Percentiles rank a stretch among this genome's conserved stretches.
Evolutionary conservation across 805 yeast species (phyloP).

Genomic region (Yarrowia bubula): DNA sequence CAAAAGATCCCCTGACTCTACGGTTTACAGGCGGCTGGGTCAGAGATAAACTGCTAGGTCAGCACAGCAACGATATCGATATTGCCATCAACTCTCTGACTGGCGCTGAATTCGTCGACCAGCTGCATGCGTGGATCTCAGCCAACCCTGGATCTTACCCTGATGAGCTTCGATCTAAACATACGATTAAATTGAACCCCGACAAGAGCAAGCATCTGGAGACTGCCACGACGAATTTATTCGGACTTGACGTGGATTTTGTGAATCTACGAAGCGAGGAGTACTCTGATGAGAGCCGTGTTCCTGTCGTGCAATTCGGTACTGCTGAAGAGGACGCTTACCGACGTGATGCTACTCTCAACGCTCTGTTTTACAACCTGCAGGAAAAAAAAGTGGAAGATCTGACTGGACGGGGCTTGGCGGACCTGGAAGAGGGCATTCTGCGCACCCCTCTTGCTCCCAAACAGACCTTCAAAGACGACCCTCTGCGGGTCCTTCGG

Average conservation of each 20-base stretch:
- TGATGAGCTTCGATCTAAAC: conserved; percentile 45
- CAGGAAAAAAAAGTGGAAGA: conserved; percentile 73
- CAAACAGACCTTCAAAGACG: conserved; percentile 81
- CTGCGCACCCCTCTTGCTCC: conserved; percentile 89
- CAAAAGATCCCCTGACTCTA: conserved; percentile 42
- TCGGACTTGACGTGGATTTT: conserved; percentile 84
- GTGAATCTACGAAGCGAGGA: conserved; percentile 87
- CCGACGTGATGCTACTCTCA: conserved; percentile 92
- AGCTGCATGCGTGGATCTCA: conserved; percentile 51
- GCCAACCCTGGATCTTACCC: conserved; percentile 37
- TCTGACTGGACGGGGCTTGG: conserved; percentile 70
- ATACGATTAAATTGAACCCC: conserved; percentile 87
- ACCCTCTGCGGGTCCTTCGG: conserved; percentile 86
- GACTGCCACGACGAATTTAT: conserved; percentile 88
- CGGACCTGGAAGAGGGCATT: conserved; percentile 67
- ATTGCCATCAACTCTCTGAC: conserved; percentile 82
- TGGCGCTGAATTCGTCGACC: conserved; percentile 81
- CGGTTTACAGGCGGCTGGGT: conserved; percentile 99
- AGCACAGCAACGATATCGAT: conserved; percentile 81
- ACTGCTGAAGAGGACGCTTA: conserved; percentile 89
- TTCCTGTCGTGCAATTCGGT: conserved; percentile 82
- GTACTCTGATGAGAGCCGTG: conserved; percentile 77
- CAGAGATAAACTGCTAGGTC: conserved; percentile 83
- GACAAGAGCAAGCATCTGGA: conserved; percentile 95
- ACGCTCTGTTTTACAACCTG: conserved; percentile 86